Base-by-base conservation (phyloP, 2,329 filamentous ascomycete genomes). In the Epichloe gansuensis region DNA sequence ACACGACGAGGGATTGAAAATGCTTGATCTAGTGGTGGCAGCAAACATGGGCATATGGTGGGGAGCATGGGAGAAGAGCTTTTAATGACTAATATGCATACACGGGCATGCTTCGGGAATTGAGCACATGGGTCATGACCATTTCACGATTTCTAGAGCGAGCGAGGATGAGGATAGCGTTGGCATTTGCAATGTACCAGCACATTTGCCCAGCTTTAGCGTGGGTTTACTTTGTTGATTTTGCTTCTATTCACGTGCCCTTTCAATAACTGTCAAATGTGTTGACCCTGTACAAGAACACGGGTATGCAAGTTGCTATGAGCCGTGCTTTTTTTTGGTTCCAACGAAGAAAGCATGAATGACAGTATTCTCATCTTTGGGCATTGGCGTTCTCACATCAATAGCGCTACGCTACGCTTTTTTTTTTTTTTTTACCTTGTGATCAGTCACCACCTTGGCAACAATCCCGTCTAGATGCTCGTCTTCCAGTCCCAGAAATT, bases 31-130 rank as follows among this genome's bases (percentile, higher is more conserved):
- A 54, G 75, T 95, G 0, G 88, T 98, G 21, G 88, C 91, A 4
- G 86, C 90, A 11, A 96, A 95, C 64, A 80, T 98, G 70, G 89
- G 87, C 1, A 73, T 97, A 15, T 98, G 91, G 88, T 97, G 91
- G 91, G 83, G 83, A 60, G 82, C 87, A 4, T 96, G 90, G 79
- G 85, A 88, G 61, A 75, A 72, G 61, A 75, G 69, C 63, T 71
- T 70, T 54, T 71, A 57, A 62, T 15, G 45, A 3, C 9, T 4
- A 17, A 17, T 17, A 9, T 31, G 28, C 28, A 11, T 31, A 31
- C 28, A 31, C 28, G 1, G 8, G 28, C 28, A 31, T 31, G 28
- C 28, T 28, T 39, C 15, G 35, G 35, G 46, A 48, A 35, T 28
- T 7, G 35, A 35, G 13, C 11, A 21, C 28, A 17, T 31, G 1